These are phyloP conservation scores for Torulaspora delbrueckii DNA, from an alignment of 805 yeast species.

Conservation along the genomic window DNA sequence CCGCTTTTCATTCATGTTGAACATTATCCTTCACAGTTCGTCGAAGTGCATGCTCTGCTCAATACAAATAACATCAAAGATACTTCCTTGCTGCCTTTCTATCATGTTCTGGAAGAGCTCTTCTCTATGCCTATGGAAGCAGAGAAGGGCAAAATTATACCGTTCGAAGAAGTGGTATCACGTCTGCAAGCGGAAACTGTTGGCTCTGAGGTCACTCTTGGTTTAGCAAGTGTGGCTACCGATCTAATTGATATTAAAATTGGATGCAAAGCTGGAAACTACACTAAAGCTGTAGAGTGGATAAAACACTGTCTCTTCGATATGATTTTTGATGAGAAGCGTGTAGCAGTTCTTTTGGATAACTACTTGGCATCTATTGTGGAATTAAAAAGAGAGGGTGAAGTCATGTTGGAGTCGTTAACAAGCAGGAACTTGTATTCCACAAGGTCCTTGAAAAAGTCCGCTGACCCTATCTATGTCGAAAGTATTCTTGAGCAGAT, in stretches of 20 bases:
- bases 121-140: conserved; percentile 67
- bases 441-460: conserved; percentile 57
- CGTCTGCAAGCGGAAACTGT: conserved; percentile 70
- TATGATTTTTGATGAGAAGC: conserved; percentile 63
- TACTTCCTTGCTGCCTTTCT: conserved; percentile 52
- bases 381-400: conserved; percentile 39
- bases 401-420: conserved; percentile 60
- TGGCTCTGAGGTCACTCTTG: conserved; percentile 49
- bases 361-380: conserved; percentile 38
- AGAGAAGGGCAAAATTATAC: conserved; percentile 53
- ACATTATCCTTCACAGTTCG: conserved; percentile 71
- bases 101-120: conserved; percentile 60
- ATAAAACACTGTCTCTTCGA: conserved; percentile 57
- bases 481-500: conserved; percentile 53
- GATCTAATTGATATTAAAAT: conserved; percentile 63
- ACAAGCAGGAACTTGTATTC: conserved; percentile 49
- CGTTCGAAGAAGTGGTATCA: conserved; percentile 74
- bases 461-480: conserved; percentile 59
- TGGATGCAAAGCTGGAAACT: conserved; percentile 57
- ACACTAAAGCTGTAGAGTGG: conserved; percentile 72
- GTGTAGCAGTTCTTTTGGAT: conserved; percentile 56
- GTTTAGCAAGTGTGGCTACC: conserved; percentile 55
- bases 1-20: conserved; percentile 77
- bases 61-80: conserved; percentile 46
- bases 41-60: conserved; percentile 61